A percentile compares a stretch with the other conserved stretches of the same genome.
Conservation (phyloP, 306 rosid species). For the Crotalaria pallida region DNA sequence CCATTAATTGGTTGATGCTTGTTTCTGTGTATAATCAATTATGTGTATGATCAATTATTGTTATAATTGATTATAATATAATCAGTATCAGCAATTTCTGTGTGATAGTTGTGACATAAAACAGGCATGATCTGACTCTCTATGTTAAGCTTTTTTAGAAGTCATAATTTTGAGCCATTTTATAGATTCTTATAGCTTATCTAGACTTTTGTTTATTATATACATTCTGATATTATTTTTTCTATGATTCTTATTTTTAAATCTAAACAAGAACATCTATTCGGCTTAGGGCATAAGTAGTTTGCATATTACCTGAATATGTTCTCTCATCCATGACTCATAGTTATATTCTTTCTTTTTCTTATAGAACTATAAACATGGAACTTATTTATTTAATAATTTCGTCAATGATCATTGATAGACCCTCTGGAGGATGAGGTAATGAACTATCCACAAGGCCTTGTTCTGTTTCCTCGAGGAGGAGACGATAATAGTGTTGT, state of each 20-base stretch:
- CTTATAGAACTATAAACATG: background rate
- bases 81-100: background rate
- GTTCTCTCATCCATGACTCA: background rate
- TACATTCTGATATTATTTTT: background rate
- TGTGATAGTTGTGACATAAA: background rate
- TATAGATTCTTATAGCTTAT: background rate
- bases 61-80: too few species aligned
- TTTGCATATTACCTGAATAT: background rate
- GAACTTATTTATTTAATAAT: background rate
- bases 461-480: slow-evolving; percentile 82
- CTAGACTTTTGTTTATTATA: background rate
- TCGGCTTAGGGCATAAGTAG: background rate
- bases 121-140: background rate
- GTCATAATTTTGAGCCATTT: background rate
- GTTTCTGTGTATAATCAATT: too few species aligned
- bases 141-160: background rate
- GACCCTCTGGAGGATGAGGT: slow-evolving; percentile 75
- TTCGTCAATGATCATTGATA: slow-evolving; percentile 29
- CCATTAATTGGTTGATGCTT: background rate
- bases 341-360: background rate
- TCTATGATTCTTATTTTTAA: background rate
- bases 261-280: background rate
- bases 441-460: slow-evolving; percentile 73
- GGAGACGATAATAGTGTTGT: slow-evolving; percentile 56
- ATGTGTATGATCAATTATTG: too few species aligned